These are phyloP conservation scores for Fusarium sp. DNA, from an alignment of 2,329 filamentous ascomycete species.

Conservation along the genomic window DNA sequence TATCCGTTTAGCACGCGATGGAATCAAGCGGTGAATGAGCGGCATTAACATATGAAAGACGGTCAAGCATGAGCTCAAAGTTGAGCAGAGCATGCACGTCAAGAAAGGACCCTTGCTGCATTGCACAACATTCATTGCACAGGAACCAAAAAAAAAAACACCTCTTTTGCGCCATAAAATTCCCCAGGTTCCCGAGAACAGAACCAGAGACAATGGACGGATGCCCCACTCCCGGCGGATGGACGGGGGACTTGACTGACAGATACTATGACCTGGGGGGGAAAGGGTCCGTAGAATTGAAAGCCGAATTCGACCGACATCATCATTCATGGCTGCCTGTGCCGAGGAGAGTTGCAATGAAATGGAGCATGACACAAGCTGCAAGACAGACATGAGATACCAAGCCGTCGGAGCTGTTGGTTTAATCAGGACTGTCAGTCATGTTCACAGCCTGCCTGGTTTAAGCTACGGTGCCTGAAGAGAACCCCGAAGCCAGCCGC, in stretches of 20 bases:
- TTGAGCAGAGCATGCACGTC: slow-evolving; percentile 24
- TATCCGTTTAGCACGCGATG: slow-evolving; percentile 12
- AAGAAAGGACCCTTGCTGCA: slow-evolving; percentile 33
- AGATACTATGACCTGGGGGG: not conserved
- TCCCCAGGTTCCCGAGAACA: slow-evolving; percentile 36
- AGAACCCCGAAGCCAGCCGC: not conserved
- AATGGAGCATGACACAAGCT: slow-evolving; percentile 1
- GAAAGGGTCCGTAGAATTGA: not conserved
- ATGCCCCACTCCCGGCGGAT: not conserved
- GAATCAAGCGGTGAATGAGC: slow-evolving; percentile 36
- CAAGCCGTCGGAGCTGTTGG: slow-evolving; percentile 6
- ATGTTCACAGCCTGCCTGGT: not conserved
- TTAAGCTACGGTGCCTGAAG: not conserved
- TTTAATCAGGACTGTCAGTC: not conserved
- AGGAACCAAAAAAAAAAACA: not conserved
- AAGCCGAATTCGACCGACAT: slow-evolving; percentile 7
- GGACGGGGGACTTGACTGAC: not conserved
- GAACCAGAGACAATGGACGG: not conserved
- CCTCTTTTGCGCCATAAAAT: slow-evolving; percentile 22
- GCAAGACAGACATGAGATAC: slow-evolving; percentile 3
- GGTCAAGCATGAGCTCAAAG: slow-evolving; percentile 31
- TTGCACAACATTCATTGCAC: slow-evolving; percentile 4
- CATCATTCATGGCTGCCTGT: not conserved
- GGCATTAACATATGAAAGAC: slow-evolving; percentile 37
- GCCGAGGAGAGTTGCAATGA: not conserved